A percentile compares a stretch with the other conserved stretches of the same genome.
These are phyloP conservation scores for Yarrowia sp. DNA, from an alignment of 805 yeast genomes.

Conservation along the genomic window DNA sequence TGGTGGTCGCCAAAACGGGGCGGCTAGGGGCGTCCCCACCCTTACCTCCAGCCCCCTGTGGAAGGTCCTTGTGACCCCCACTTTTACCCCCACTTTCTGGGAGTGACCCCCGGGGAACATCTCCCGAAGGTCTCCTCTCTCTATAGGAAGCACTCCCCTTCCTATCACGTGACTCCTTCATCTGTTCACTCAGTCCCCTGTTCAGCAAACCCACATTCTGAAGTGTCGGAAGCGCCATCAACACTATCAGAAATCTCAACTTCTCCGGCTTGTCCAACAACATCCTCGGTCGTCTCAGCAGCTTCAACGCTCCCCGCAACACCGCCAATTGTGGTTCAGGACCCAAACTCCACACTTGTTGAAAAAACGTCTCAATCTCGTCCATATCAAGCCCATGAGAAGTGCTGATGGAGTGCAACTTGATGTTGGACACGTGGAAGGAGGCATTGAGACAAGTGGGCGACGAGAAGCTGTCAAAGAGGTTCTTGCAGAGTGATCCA, in stretches of 20 bases:
- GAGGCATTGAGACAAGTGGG: conserved; percentile 11
- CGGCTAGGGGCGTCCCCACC: not conserved
- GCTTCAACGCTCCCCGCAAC: not conserved
- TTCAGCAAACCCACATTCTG: not conserved
- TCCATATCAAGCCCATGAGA: conserved; percentile 13
- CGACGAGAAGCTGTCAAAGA: conserved; percentile 14
- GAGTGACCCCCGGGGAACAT: not conserved
- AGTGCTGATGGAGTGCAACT: conserved; percentile 1
- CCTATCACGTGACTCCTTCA: not conserved
- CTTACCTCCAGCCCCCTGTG: not conserved
- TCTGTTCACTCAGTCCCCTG: conserved; percentile 3
- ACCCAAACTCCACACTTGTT: conserved; percentile 3
- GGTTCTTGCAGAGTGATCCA: not conserved
- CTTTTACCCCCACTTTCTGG: not conserved
- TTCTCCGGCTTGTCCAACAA: conserved; percentile 1
- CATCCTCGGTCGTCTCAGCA: not conserved
- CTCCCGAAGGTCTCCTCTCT: not conserved
- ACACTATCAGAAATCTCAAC: not conserved
- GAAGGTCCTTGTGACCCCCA: too few relatives aligned
- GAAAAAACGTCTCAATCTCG: conserved; percentile 12
- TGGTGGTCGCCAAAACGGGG: too few relatives aligned
- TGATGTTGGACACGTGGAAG: not conserved
- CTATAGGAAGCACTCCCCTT: not conserved
- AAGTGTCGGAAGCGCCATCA: conserved; percentile 6
- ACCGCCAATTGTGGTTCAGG: conserved; percentile 14